Conservation (phyloP, 805 yeast species). For the Sugiyamaella mastotermitis region DNA sequence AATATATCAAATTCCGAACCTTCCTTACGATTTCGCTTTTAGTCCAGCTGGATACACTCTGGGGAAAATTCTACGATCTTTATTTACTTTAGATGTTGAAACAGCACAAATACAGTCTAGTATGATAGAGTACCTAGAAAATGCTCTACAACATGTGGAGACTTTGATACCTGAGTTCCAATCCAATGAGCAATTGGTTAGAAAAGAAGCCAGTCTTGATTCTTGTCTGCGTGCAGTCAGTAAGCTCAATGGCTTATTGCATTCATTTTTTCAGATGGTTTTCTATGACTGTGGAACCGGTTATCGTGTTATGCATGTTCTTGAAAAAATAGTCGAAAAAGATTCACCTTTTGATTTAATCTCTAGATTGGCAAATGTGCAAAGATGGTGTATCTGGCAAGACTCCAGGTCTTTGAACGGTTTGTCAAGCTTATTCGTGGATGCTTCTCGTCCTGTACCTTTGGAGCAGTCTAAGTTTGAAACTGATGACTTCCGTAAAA, state of each 20-base stretch:
- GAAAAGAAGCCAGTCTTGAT: conserved; percentile 8
- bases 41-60: conserved; percentile 21
- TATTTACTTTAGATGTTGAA: conserved; percentile 22
- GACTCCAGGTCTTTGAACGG: conserved; percentile 18
- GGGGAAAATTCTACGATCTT: conserved; percentile 16
- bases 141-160: conserved; percentile 4
- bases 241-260: conserved; percentile 13
- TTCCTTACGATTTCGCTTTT: conserved; percentile 30
- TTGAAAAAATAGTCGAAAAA: conserved; percentile 12
- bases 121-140: conserved; percentile 9
- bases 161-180: conserved; percentile 3
- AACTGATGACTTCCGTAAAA: conserved; percentile 13
- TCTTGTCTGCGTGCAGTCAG: conserved; percentile 10
- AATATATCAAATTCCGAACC: conserved; percentile 19
- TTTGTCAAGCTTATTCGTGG: conserved; percentile 11
- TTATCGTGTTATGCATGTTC: conserved; percentile 18
- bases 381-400: conserved; percentile 26
- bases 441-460: conserved; percentile 18
- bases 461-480: conserved; percentile 12
- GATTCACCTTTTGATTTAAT: conserved; percentile 15
- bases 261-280: conserved; percentile 19
- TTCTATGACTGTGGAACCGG: conserved; percentile 23
- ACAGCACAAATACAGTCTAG: conserved; percentile 17
- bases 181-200: conserved; percentile 1
- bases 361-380: conserved; percentile 20